Percentiles rank a stretch among this genome's conserved stretches.
Conservation (phyloP, 2,329 filamentous ascomycete genomes). For the Parastagonospora nodorum region DNA sequence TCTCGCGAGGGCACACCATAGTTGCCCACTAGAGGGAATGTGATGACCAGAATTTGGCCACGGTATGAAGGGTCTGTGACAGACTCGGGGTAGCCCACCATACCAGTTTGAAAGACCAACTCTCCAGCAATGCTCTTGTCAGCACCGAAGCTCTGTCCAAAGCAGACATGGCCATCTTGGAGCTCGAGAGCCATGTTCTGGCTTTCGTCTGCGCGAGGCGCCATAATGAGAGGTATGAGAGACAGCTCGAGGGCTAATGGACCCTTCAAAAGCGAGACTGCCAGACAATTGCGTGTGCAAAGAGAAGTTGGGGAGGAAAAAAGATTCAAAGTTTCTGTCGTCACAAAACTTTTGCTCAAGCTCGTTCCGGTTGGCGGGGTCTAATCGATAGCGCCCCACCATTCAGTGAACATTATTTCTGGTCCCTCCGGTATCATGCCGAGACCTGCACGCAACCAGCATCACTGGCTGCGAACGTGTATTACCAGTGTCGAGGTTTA, state of each 20-base stretch:
- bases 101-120: conserved; percentile 98
- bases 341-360: background rate
- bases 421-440: too few relatives aligned
- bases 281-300: conserved; percentile 30
- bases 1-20: conserved; percentile 94
- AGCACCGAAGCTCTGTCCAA: conserved; percentile 95
- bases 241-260: conserved; percentile 41
- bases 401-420: too few relatives aligned
- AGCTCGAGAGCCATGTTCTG: conserved; percentile 85
- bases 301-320: background rate
- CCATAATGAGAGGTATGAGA: conserved; percentile 36
- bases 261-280: conserved; percentile 40
- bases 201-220: conserved; percentile 45
- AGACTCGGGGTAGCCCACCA: conserved; percentile 98
- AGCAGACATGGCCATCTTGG: conserved; percentile 86
- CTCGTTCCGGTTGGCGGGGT: too few relatives aligned
- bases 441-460: too few relatives aligned
- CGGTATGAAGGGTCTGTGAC: conserved; percentile 87
- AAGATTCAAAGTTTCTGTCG: background rate
- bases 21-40: conserved; percentile 94
- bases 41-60: conserved; percentile 94
- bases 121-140: conserved; percentile 94
- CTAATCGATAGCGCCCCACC: too few relatives aligned
- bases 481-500: too few relatives aligned
- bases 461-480: too few relatives aligned